phyloP scores from a whole-genome alignment of 495 filamentous ascomycete genomes.

The Talaromyces ruber region DNA sequence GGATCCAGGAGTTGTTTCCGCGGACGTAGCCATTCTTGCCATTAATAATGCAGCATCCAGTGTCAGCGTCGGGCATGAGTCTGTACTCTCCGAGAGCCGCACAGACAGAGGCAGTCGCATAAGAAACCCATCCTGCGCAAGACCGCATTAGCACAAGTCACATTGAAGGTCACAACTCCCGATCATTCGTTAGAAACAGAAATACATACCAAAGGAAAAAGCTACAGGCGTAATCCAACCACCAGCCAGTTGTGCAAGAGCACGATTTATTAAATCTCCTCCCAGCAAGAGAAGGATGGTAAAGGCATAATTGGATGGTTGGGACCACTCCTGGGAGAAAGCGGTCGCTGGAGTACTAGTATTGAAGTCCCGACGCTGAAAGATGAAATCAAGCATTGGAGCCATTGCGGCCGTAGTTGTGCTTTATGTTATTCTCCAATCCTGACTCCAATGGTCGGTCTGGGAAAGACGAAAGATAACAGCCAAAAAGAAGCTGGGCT shows the following conservation, averaged over 20 bases:
- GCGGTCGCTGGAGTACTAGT: not conserved
- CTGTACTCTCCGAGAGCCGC: constrained; percentile 33
- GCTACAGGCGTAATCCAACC: constrained; percentile 31
- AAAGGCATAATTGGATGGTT: constrained; percentile 26
- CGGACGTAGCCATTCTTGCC: constrained; percentile 28
- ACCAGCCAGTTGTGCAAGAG: constrained; percentile 37
- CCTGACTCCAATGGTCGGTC: not conserved
- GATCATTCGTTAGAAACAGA: not conserved
- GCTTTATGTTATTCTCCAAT: not conserved
- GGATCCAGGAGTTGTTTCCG: constrained; percentile 37
- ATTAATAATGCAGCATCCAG: constrained; percentile 31
- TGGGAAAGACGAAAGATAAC: not conserved
- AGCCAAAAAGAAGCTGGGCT: not conserved
- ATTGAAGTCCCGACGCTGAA: constrained; percentile 2
- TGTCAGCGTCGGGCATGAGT: constrained; percentile 24
- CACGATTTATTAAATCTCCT: constrained; percentile 37
- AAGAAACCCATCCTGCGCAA: constrained; percentile 32
- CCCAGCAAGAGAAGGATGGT: constrained; percentile 40
- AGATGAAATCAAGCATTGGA: not conserved
- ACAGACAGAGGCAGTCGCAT: constrained; percentile 29
- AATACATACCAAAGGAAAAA: constrained; percentile 41
- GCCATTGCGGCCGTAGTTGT: not conserved
- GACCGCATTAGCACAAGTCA: not conserved
- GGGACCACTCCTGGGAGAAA: constrained; percentile 14
- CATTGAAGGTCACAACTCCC: not conserved